Percentiles rank a stretch among this genome's conserved stretches.
Evolutionary conservation across 2,329 filamentous ascomycete species (phyloP).

Genomic region (Phialemonium atrogriseum): DNA sequence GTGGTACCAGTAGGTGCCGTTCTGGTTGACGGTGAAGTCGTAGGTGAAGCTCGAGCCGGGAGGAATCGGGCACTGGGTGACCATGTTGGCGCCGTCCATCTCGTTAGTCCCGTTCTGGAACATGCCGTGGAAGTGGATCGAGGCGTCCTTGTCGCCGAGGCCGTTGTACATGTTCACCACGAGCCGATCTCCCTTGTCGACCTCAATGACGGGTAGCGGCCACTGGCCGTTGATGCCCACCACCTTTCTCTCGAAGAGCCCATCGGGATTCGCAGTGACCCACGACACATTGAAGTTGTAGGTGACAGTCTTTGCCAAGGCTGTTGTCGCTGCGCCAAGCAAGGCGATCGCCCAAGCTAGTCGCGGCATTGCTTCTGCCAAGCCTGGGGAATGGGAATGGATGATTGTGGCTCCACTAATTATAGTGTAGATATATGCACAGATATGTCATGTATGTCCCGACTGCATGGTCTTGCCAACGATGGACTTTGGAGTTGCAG

Average conservation of each 20-base stretch:
- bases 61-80: conserved; percentile 59
- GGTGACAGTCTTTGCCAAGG: neutral
- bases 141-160: conserved; percentile 53
- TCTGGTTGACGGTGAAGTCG: conserved; percentile 57
- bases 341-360: too few relatives aligned
- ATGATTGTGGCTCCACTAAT: too few relatives aligned
- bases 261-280: conserved; percentile 7
- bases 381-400: too few relatives aligned
- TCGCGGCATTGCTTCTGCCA: too few relatives aligned
- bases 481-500: too few relatives aligned
- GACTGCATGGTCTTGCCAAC: too few relatives aligned
- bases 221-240: conserved; percentile 71
- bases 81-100: conserved; percentile 61
- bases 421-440: too few relatives aligned
- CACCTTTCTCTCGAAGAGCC: conserved; percentile 36
- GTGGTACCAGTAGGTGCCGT: conserved; percentile 73
- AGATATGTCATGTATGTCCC: too few relatives aligned
- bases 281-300: conserved; percentile 8
- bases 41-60: conserved; percentile 58
- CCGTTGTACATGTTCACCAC: conserved; percentile 49
- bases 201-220: conserved; percentile 62
- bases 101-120: conserved; percentile 57
- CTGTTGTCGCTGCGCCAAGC: too few relatives aligned
- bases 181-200: conserved; percentile 50
- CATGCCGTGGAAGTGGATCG: conserved; percentile 62